Evolutionary conservation across 2,329 filamentous ascomycete genomes (phyloP), one percentile per base, ranked within the genome.

Genomic region (Penicillium hordei): DNA sequence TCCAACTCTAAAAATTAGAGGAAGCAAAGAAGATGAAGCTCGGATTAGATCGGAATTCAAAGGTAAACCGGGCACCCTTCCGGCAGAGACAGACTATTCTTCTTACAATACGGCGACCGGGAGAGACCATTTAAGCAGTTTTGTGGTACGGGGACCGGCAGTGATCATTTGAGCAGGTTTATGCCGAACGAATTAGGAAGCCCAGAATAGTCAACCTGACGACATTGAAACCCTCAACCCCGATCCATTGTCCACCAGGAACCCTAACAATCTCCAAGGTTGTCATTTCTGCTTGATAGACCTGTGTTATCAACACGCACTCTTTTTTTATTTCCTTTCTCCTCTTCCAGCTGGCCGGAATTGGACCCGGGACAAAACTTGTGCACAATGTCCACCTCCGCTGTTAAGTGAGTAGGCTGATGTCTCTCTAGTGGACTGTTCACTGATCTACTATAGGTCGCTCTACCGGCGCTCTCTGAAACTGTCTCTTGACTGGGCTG

Each of bases 401-500:
- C 73, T 56, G 75, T 72, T 48, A 67, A 70, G 77, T 79, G 73
- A 65, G 74, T 70, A 12, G 12, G 19, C 33, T 15, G 19, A 39
- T 49, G 23, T 31, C 29, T 29, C 48, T 44, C 42, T 50, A 42
- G 38, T 45, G 49, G 52, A 62, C 57, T 23, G 50, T 52, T 62
- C 62, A 63, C 74, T 72, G 67, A 74, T 64, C 50, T 45, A 31
- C 57, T 59, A 49, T 72, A 87, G 86, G 66, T 82, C 81, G 61
- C 88, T 99, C 60, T 99, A 99, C 78, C 89, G 93, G 72, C 91
- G 92, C 68, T 92, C 92, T 27, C 78, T 99, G 73, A 97, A 97
- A 83, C 87, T 97, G 64, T 85, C 94, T 42, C 86, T 97, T 65
- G 92, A 97, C 81, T 99, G 94, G 94, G 86, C 91, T 57, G 92